phyloP scores from a whole-genome alignment of 768 basidiomycete genomes.

The Leccinum longicurvipes region DNA sequence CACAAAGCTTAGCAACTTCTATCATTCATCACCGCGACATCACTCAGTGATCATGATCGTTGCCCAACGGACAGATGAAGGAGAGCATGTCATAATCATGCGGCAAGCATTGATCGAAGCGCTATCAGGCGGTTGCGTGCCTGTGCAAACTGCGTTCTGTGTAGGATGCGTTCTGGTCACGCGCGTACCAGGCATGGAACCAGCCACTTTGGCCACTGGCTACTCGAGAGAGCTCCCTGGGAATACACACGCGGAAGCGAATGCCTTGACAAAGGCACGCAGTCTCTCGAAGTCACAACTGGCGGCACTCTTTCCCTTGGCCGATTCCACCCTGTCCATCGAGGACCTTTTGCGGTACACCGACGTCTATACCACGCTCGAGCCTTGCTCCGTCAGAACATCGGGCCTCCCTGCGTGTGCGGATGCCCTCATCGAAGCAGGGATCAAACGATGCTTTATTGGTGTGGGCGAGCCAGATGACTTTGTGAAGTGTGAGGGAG shows the following conservation, averaged over 20 bases:
- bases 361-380: conserved; percentile 93
- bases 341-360: conserved; percentile 51
- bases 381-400: conserved; percentile 89
- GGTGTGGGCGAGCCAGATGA: conserved; percentile 91
- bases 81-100: conserved; percentile 45
- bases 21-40: too few relatives aligned
- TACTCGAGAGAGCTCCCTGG: conserved; percentile 90
- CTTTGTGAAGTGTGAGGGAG: conserved; percentile 92
- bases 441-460: conserved; percentile 74
- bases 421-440: conserved; percentile 71
- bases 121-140: conserved; percentile 50
- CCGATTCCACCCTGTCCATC: conserved; percentile 28
- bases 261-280: conserved; percentile 74
- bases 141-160: conserved; percentile 77
- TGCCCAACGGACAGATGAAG: conserved; percentile 3
- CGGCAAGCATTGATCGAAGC: conserved; percentile 70
- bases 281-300: conserved; percentile 44
- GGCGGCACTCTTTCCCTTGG: conserved; percentile 39
- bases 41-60: too few relatives aligned
- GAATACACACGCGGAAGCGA: conserved; percentile 97
- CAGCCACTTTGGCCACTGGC: conserved; percentile 69
- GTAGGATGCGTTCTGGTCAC: conserved; percentile 82
- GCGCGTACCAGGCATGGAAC: conserved; percentile 37
- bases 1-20: too few relatives aligned
- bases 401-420: conserved; percentile 87